Evolutionary conservation across 2,329 filamentous ascomycete species (phyloP).

Genomic region (Fusarium sp.): DNA sequence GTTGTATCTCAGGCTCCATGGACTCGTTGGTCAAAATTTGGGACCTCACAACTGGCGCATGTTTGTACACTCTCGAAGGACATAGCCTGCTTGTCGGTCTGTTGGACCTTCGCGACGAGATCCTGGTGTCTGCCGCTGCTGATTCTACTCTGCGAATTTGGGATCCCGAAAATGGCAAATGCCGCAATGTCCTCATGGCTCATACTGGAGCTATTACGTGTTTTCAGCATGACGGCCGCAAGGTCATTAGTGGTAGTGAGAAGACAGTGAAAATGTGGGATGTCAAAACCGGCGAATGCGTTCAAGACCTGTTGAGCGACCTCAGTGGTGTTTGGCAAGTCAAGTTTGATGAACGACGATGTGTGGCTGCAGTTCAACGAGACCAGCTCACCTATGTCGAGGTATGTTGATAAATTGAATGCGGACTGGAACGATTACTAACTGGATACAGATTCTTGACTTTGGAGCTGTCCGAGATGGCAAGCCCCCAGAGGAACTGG

Average conservation of each 20-base stretch:
- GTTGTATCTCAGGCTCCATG: conserved; percentile 98
- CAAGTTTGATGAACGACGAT: conserved; percentile 94
- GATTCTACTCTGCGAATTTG: conserved; percentile 96
- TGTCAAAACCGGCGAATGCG: conserved; percentile 88
- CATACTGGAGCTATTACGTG: conserved; percentile 98
- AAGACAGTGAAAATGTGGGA: conserved; percentile 99
- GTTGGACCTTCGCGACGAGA: conserved; percentile 87
- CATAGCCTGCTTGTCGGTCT: conserved; percentile 93
- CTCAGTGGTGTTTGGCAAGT: conserved; percentile 99
- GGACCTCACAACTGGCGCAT: conserved; percentile 88
- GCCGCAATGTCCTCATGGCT: conserved; percentile 88
- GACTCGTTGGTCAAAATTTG: conserved; percentile 98
- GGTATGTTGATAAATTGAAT: conserved; percentile 65
- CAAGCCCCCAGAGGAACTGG: conserved; percentile 79
- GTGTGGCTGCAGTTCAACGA: conserved; percentile 95
- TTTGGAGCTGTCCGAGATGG: conserved; percentile 95
- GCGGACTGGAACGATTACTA: conserved; percentile 1
- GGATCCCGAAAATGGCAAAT: conserved; percentile 93
- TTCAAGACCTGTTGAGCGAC: conserved; percentile 92
- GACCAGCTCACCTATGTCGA: conserved; percentile 95
- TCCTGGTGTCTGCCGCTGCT: conserved; percentile 92
- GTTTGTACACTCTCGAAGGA: conserved; percentile 90
- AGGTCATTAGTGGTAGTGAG: conserved; percentile 96
- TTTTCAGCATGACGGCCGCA: conserved; percentile 96
- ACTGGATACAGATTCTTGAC: conserved; percentile 81